A percentile compares a stretch with the other conserved stretches of the same genome.
Conservation (phyloP, 2,329 filamentous ascomycete species). For the Aspergillus uvarum region DNA sequence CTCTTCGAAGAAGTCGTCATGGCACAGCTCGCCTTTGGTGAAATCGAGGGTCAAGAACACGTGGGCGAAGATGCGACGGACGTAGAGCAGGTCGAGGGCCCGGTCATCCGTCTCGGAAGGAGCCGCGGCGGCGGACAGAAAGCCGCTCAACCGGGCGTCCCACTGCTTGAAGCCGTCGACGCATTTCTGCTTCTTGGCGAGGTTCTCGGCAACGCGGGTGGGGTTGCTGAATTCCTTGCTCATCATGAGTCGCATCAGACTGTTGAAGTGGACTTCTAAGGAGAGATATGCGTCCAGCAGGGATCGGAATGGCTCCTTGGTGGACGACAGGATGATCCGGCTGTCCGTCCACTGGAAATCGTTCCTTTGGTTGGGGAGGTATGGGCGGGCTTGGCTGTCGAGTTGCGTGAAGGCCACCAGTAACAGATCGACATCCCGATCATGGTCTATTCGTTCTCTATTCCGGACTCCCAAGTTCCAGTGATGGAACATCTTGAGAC, state of each 20-base stretch:
- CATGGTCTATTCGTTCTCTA: not conserved
- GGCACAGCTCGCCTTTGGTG: conserved; percentile 1
- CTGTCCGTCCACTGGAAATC: not conserved
- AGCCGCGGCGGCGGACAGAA: not conserved
- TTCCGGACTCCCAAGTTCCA: not conserved
- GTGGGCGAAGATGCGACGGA: not conserved
- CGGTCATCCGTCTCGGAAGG: not conserved
- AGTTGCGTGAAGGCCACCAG: conserved; percentile 1
- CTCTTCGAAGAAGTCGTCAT: not conserved
- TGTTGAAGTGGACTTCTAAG: conserved; percentile 1
- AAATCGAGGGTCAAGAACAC: not conserved
- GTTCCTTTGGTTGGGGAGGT: not conserved
- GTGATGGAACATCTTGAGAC: conserved; percentile 4
- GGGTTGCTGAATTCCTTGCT: not conserved
- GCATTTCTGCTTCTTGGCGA: not conserved
- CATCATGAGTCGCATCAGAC: not conserved
- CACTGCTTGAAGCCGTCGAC: not conserved
- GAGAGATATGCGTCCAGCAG: not conserved
- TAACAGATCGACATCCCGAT: not conserved
- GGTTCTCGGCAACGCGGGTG: not conserved
- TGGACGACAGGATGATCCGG: not conserved
- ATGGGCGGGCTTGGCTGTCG: conserved; percentile 8
- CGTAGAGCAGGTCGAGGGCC: not conserved
- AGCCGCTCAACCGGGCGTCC: not conserved
- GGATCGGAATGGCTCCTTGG: not conserved